Evolutionary conservation across 116 monocot species (phyloP), one percentile per base, ranked within the genome.

Genomic region (Cymodocea nodosa): DNA sequence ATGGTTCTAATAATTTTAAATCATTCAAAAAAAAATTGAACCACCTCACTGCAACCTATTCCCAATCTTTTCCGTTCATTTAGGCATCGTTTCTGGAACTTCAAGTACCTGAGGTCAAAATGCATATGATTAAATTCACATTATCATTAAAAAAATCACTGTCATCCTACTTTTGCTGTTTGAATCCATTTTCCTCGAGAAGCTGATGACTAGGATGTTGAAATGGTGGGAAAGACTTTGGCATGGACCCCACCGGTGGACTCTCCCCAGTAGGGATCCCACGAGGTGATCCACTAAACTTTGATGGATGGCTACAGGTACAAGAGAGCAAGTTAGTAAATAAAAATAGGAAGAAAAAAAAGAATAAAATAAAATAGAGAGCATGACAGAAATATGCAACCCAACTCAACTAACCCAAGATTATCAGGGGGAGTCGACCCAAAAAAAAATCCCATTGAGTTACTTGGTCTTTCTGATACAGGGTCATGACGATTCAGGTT

Each of bases 141-240:
- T 9, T 24, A 2, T 62, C 2, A 4, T 19, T 5, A 23, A 0
- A 24, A 20, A 58, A 52, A 66, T 17, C 9, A 12, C 7, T 15
- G 63, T 6, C 5, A 56, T 67, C 75, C 55, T 92, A 99, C 98
- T 92, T 92, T 76, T 99, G 92, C 71, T 92, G 92, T 74, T 80
- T 89, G 68, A 99, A 92, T 59, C 89, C 79, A 80, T 89, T 99
- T 80, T 86, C 84, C 67, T 86, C 92, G 60, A 99, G 76, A 50
- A 99, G 92, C 75, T 92, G 84, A 82, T 89, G 89, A 39, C 88
- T 99, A 60, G 92, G 89, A 77, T 99, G 98, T 68, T 92, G 92
- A 84, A 88, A 88, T 60, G 78, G 89, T 14, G 98, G 89, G 52
- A 92, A 84, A 51, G 92, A 70, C 69, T 92, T 92, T 66, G 89